phyloP scores from a whole-genome alignment of 2,329 filamentous ascomycete genomes.

The Boeremia lycopersici region DNA sequence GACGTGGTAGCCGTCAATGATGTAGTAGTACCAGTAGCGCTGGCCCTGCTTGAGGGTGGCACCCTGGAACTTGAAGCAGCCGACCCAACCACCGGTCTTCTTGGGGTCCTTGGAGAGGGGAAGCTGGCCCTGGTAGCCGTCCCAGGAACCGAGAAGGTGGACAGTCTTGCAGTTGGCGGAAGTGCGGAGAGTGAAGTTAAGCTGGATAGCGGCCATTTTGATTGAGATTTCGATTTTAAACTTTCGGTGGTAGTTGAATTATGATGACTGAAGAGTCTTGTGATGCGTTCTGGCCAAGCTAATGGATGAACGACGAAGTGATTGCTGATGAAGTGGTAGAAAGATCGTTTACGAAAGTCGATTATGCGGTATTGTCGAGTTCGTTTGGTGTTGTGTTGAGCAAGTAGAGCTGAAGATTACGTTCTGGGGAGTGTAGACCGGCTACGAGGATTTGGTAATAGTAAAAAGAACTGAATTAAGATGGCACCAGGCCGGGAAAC shows the following conservation, averaged over 20 bases:
- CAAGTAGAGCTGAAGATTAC: slow-evolving; percentile 57
- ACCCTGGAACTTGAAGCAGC: slow-evolving; percentile 94
- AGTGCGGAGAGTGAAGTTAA: slow-evolving; percentile 94
- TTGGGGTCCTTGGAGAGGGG: slow-evolving; percentile 89
- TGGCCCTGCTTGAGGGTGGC: slow-evolving; percentile 83
- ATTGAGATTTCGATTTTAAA: slow-evolving; percentile 23
- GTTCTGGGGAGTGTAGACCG: slow-evolving; percentile 49
- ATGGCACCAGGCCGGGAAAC: slow-evolving; percentile 57
- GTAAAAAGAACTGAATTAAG: slow-evolving; percentile 40
- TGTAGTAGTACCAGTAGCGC: slow-evolving; percentile 99
- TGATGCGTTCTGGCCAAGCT: slow-evolving; percentile 43
- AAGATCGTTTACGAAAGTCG: slow-evolving; percentile 35
- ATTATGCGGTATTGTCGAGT: slow-evolving; percentile 36
- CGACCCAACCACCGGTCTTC: slow-evolving; percentile 92
- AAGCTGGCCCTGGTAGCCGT: slow-evolving; percentile 93
- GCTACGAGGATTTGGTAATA: slow-evolving; percentile 50
- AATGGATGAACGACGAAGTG: slow-evolving; percentile 44
- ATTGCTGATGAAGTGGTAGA: slow-evolving; percentile 45
- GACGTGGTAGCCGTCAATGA: slow-evolving; percentile 98
- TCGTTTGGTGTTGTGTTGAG: slow-evolving; percentile 45
- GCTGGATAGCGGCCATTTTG: slow-evolving; percentile 85
- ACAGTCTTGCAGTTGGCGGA: slow-evolving; percentile 97
- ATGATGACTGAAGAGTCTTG: slow-evolving; percentile 33
- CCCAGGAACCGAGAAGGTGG: slow-evolving; percentile 97
- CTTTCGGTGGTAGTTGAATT: slow-evolving; percentile 33